Conservation (phyloP, 331 rosid species). For the Saraca asoca region DNA sequence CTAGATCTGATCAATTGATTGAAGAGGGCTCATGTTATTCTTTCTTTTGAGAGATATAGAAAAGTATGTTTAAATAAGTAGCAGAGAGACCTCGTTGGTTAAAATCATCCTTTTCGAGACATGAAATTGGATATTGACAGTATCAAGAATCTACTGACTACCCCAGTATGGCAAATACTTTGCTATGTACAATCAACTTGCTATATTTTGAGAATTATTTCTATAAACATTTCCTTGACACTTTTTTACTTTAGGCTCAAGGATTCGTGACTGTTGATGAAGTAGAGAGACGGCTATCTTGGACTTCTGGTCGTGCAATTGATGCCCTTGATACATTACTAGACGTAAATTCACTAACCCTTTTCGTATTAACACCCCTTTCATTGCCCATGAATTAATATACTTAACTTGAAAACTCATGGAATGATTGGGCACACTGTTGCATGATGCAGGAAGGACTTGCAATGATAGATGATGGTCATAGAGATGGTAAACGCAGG, state of each 20-base stretch:
- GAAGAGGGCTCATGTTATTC: no score
- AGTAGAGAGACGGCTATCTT: slow-evolving; percentile 78
- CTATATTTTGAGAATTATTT: neutral
- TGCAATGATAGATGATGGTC: slow-evolving; percentile 96
- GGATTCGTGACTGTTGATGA: slow-evolving; percentile 84
- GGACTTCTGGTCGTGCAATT: slow-evolving; percentile 84
- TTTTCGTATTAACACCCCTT: neutral
- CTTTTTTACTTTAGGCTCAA: slow-evolving; percentile 59
- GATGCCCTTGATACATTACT: slow-evolving; percentile 91
- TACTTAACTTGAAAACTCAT: slow-evolving; percentile 20
- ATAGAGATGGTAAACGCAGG: slow-evolving; percentile 71
- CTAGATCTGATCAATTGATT: neutral
- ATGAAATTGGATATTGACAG: neutral
- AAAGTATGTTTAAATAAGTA: neutral
- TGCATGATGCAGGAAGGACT: slow-evolving; percentile 73
- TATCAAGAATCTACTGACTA: slow-evolving; percentile 14
- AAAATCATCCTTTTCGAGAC: neutral
- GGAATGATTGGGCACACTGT: slow-evolving; percentile 21
- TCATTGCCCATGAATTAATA: neutral
- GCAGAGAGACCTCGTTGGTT: slow-evolving; percentile 1
- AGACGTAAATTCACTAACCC: slow-evolving; percentile 54
- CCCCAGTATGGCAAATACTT: slow-evolving; percentile 2
- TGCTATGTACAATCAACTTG: slow-evolving; percentile 12
- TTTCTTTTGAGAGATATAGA: neutral
- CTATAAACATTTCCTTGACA: slow-evolving; percentile 25